Conservation (phyloP, 768 basidiomycete genomes). For the Tylopilus sp. region DNA sequence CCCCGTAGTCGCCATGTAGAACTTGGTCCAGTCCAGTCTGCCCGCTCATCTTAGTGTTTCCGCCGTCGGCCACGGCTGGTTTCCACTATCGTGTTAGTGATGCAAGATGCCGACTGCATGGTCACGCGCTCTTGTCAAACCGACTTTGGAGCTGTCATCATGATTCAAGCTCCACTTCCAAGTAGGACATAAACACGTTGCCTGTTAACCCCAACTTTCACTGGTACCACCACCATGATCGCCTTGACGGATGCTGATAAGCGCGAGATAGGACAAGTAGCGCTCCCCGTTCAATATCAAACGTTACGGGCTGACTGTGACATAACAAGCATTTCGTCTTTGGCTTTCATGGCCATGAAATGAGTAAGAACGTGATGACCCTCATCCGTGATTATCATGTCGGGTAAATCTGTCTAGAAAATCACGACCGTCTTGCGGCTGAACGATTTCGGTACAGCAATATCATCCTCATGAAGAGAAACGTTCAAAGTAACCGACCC, state of each 20-base stretch:
- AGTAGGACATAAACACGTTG: no score
- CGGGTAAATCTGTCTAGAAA: conserved; percentile 35
- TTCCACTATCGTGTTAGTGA: not conserved
- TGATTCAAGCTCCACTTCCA: no score
- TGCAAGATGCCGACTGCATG: no score
- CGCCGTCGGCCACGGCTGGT: not conserved
- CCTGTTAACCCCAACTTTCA: no score
- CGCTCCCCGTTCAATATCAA: not conserved
- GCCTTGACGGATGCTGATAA: conserved; percentile 36
- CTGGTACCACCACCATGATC: conserved; percentile 23
- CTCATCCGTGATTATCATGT: conserved; percentile 63
- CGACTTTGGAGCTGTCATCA: no score
- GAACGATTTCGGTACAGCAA: conserved; percentile 31
- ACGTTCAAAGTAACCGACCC: conserved; percentile 46
- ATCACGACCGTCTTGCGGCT: not conserved
- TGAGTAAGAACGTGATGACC: conserved; percentile 47
- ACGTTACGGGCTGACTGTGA: not conserved
- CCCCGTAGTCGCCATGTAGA: no score
- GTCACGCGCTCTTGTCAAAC: no score
- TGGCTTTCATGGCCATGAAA: conserved; percentile 60
- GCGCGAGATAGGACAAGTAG: conserved; percentile 47
- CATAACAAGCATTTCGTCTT: conserved; percentile 62
- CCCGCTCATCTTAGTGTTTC: no score
- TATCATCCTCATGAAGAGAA: conserved; percentile 68
- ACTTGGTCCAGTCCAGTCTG: no score